Evolutionary conservation across 2,329 filamentous ascomycete genomes (phyloP).

Genomic region (Aureobasidium sp.): DNA sequence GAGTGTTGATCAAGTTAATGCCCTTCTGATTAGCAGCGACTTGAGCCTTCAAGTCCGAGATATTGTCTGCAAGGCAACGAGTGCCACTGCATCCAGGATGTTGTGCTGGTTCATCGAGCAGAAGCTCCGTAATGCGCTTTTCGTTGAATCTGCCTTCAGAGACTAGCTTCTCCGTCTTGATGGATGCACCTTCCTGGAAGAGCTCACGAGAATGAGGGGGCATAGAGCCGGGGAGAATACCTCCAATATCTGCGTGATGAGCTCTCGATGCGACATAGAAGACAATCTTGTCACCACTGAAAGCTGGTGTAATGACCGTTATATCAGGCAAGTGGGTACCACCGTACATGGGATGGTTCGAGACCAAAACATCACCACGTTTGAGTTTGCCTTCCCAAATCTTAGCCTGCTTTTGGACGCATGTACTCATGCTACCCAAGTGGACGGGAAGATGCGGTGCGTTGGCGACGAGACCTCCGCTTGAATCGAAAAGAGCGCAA

Average conservation of each 20-base stretch:
- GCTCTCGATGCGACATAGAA: slow-evolving; percentile 77
- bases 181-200: slow-evolving; percentile 50
- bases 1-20: slow-evolving; percentile 64
- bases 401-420: slow-evolving; percentile 67
- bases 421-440: slow-evolving; percentile 78
- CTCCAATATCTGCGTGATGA: slow-evolving; percentile 79
- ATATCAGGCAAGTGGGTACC: slow-evolving; percentile 81
- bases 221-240: slow-evolving; percentile 76
- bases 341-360: slow-evolving; percentile 77
- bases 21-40: slow-evolving; percentile 83
- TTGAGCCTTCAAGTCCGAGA: slow-evolving; percentile 81
- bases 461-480: slow-evolving; percentile 70
- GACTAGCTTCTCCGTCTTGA: slow-evolving; percentile 60
- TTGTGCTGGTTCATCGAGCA: slow-evolving; percentile 66
- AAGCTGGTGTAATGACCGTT: slow-evolving; percentile 72
- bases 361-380: slow-evolving; percentile 72
- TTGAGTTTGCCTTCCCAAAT: slow-evolving; percentile 75
- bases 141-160: slow-evolving; percentile 73
- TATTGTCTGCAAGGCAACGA: slow-evolving; percentile 70
- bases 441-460: slow-evolving; percentile 75
- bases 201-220: slow-evolving; percentile 62
- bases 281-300: slow-evolving; percentile 65
- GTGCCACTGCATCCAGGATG: slow-evolving; percentile 73
- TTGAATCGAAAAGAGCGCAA: slow-evolving; percentile 71
- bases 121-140: slow-evolving; percentile 58